These are phyloP conservation scores for Narthecium ossifragum DNA, from an alignment of 106 monocot species.

Conservation along the genomic window DNA sequence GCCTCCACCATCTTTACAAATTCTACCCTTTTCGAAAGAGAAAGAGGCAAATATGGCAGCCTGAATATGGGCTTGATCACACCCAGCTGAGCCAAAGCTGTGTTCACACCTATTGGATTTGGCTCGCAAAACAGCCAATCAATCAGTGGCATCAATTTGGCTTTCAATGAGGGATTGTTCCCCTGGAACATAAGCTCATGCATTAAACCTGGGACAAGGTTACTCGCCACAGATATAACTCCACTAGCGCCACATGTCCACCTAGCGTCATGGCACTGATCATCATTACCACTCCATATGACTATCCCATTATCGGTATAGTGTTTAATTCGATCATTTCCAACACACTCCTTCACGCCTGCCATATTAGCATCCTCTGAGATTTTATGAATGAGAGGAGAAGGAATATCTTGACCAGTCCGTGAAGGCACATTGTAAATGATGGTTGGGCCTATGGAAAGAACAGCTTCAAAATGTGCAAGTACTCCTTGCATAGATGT, in stretches of 20 bases:
- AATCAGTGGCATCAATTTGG: constrained; percentile 59
- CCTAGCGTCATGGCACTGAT: constrained; percentile 78
- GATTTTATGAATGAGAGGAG: constrained; percentile 40
- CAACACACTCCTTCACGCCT: constrained; percentile 84
- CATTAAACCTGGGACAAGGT: constrained; percentile 75
- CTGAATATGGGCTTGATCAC: constrained; percentile 68
- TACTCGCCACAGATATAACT: constrained; percentile 84
- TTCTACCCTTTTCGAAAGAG: constrained; percentile 47
- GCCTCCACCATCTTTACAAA: constrained; percentile 72
- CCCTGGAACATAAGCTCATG: constrained; percentile 72
- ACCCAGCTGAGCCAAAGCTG: constrained; percentile 82
- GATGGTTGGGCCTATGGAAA: constrained; percentile 87
- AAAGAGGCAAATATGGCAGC: constrained; percentile 78
- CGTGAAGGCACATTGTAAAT: constrained; percentile 85
- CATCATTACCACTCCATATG: constrained; percentile 79
- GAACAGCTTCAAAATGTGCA: constrained; percentile 63
- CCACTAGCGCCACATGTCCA: constrained; percentile 78
- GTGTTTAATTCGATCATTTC: constrained; percentile 54
- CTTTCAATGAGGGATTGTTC: constrained; percentile 41
- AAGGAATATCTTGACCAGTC: constrained; percentile 85
- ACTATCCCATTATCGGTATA: constrained; percentile 52
- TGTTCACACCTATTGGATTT: constrained; percentile 77
- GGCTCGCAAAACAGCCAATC: constrained; percentile 76
- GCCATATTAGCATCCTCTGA: constrained; percentile 51
- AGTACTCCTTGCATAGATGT: constrained; percentile 71